Evolutionary conservation across 345 rosid genomes (phyloP).

Genomic region (Eucalyptus grandis): DNA sequence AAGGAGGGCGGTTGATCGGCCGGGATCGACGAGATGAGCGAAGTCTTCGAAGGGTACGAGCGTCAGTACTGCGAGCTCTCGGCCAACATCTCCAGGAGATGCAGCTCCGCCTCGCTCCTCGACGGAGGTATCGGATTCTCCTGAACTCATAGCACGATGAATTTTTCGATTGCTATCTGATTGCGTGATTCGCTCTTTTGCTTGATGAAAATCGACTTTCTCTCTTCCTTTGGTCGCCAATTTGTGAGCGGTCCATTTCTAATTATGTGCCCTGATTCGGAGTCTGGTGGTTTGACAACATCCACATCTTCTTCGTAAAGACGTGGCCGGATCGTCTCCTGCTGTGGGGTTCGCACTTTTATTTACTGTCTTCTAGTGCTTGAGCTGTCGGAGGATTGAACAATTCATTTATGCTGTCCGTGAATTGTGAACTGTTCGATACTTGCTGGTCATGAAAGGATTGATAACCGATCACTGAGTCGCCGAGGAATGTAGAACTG

Average conservation of each 20-base stretch:
- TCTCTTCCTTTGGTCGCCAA: background rate
- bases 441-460: background rate
- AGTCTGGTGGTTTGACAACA: background rate
- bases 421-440: background rate
- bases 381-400: background rate
- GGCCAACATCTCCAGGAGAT: slow-evolving; percentile 65
- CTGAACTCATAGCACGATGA: background rate
- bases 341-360: background rate
- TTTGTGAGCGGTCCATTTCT: background rate
- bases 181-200: background rate
- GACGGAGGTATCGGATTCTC: slow-evolving; percentile 28
- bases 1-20: background rate
- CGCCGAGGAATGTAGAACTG: background rate
- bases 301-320: background rate
- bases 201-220: background rate
- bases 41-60: slow-evolving; percentile 82
- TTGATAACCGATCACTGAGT: background rate
- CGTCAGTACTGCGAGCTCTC: slow-evolving; percentile 94
- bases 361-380: background rate
- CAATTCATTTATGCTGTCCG: background rate
- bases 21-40: slow-evolving; percentile 48
- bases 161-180: background rate
- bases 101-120: slow-evolving; percentile 47
- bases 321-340: background rate
- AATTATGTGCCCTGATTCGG: background rate